Base-by-base conservation (phyloP, 768 basidiomycete species). In the Panaeolus cyanescens region DNA sequence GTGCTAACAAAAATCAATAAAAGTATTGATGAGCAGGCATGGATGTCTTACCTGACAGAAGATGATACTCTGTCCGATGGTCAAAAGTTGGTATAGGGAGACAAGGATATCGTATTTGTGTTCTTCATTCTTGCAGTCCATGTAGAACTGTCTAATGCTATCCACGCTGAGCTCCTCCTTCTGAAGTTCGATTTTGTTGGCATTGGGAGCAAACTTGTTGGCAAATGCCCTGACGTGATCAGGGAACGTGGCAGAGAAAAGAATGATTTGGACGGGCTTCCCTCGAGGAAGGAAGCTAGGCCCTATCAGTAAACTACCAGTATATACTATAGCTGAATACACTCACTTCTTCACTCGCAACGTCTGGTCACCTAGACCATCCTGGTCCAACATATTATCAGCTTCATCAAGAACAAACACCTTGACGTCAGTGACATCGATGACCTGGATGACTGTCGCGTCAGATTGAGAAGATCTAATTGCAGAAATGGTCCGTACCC, bases 221-320 rank as follows among this genome's bases (percentile, higher is more conserved):
- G 97, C 96, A 72, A 96, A 99, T n/a, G 75, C 76, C 55, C 95
- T 91, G 64, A 99, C 96, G 62, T 91, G 84, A 70, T 96, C 94
- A 20, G 95, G 92, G 84, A 99, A 99, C 5, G 97, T 99, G 30
- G 97, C 97, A 1, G 96, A 99, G 82, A 99, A 99, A 56, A 99
- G 88, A 61, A 99, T 88, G 65, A 95, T 95, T 72, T 99, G 97
- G 22, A 84, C 78, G 62, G 77, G 79, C 30, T 75, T 75, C 30
- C 60, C 69, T 17, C 82, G 80, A 20, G 86, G 85, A 25, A 90
- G 82, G 74, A 87, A 79, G 71, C 90, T 91, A 58, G 32, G 17
- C 31, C 4, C 13, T 22, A 32, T 39, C 32, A 59, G 42, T 56
- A 28, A 22, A 31, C 30, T 39, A 36, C n/a, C n/a, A 31, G 55